Evolutionary conservation across 306 rosid genomes (phyloP), one percentile per base, ranked within the genome.

Genomic region (Parietaria judaica): DNA sequence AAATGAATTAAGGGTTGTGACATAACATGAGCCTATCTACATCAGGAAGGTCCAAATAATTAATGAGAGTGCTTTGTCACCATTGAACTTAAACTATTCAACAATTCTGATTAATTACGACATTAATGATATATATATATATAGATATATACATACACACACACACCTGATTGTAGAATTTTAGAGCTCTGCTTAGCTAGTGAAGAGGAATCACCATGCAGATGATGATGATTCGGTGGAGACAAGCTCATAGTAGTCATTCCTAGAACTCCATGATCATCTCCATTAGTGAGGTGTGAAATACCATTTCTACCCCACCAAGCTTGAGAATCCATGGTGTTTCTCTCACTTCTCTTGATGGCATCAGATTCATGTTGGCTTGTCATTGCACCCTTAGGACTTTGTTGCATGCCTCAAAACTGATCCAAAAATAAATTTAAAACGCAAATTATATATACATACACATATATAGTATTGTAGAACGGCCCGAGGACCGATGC

Each of bases 401-500:
- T 74, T 61, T 54, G 65, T 31, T 50, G 68, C 75, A 75, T 75
- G 64, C 50, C 60, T 65, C 61, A 14, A 56, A 58, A 11, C 54
- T n/a, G 53, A 52, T 12, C 60, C 13, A 44, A 46, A 61, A 46
- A 61, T 11, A 46, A 31, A 61, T 16, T 7, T 14, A 7, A 54
- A 12, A 34, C 36, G 12, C 4, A 65, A 41, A 7, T 41, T 5
- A 45, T 6, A 37, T 4, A 44, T 14, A 5, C 34, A 2, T 50
- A 4, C 47, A 36, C 37, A 31, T 37, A 63, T 50, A 49, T 14
- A 63, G 31, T 23, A 23, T 23, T 23, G 31, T 23, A 23, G 1
- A 0, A 23, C 2, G 2, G 31, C 31, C 31, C 31, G 31, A 23
- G 31, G 31, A 23, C 31, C 31, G 31, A 23, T 23, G 31, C 31